Evolutionary conservation across 2,329 filamentous ascomycete species (phyloP), one percentile per base, ranked within the genome.

Genomic region (Aspergillus pseudotamarii): DNA sequence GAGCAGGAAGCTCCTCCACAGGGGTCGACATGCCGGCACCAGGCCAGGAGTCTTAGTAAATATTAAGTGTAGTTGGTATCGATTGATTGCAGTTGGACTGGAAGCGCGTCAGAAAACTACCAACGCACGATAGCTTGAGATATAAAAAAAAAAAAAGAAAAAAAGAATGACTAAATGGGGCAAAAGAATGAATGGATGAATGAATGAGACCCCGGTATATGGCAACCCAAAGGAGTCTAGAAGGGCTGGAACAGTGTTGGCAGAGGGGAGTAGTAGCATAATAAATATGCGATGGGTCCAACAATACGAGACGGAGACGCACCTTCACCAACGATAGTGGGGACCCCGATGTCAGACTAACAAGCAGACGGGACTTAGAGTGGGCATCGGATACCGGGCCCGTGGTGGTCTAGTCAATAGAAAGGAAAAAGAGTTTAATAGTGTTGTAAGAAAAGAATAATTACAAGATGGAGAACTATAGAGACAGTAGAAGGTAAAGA

Each of bases 11-110:
- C 61, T 78, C 75, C 48, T 76, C 68, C 8, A 68, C 63, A 5
- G 78, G 75, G 53, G 72, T 74, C 30, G 77, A 73, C 78, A 80
- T 80, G 54, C 62, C 69, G 71, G 72, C 70, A 66, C 72, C 68
- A 66, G 71, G 72, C 69, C 68, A 66, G 54, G 60, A 23, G 59
- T 34, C 43, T 38, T 54, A 21, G 46, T 30, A 21, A 28, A 32
- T 36, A 54, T 54, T 54, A n/a, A 6, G 16, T 21, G 19, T 23
- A 21, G 19, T 36, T 11, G 41, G 57, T 36, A 26, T 59, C 34
- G 57, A 36, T 21, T 34, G 14, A 21, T n/a, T 34, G 41, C 8
- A 21, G 26, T 56, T 57, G 45, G 46, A 54, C 63, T 64, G 23
- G 32, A 21, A 16, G 48, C 46, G 26, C 26, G 43, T 46, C 5